Percentiles rank a stretch among this genome's conserved stretches.
These are phyloP conservation scores for Medicago lupulina DNA, from an alignment of 306 rosid genomes.

Conservation along the genomic window DNA sequence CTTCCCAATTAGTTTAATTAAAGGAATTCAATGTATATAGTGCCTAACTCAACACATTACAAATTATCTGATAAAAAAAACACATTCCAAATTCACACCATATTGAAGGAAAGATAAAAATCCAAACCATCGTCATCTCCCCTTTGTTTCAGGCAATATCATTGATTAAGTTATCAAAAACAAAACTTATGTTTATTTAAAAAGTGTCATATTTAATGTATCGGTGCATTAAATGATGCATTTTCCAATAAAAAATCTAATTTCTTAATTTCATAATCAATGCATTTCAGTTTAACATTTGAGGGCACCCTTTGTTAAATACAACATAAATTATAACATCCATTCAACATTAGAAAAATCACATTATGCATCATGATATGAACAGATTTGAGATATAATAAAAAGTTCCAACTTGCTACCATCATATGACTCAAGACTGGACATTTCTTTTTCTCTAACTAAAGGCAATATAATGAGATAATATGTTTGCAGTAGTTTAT, in stretches of 20 bases:
- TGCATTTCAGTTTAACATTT: neutral
- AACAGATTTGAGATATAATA: neutral
- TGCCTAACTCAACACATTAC: conserved; percentile 14
- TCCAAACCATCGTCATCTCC: conserved; percentile 21
- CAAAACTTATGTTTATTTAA: neutral
- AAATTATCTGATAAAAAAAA: neutral
- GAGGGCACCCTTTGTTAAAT: neutral
- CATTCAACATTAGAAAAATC: conserved; percentile 1
- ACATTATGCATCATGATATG: neutral
- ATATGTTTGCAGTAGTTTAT: neutral
- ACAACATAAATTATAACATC: neutral
- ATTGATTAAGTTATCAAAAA: neutral
- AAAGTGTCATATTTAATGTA: neutral
- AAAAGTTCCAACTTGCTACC: neutral
- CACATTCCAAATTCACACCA: conserved; percentile 16
- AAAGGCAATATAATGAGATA: neutral
- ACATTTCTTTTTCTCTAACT: neutral
- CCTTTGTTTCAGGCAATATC: neutral
- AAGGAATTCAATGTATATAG: neutral
- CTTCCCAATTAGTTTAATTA: conserved; percentile 1
- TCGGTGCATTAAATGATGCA: neutral
- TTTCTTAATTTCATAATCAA: neutral
- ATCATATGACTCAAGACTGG: neutral
- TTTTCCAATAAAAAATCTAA: neutral
- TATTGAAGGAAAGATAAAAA: conserved; percentile 10